Evolutionary conservation across 176 grass and related monocot genomes (phyloP).

Genomic region (Oryza brachyantha): DNA sequence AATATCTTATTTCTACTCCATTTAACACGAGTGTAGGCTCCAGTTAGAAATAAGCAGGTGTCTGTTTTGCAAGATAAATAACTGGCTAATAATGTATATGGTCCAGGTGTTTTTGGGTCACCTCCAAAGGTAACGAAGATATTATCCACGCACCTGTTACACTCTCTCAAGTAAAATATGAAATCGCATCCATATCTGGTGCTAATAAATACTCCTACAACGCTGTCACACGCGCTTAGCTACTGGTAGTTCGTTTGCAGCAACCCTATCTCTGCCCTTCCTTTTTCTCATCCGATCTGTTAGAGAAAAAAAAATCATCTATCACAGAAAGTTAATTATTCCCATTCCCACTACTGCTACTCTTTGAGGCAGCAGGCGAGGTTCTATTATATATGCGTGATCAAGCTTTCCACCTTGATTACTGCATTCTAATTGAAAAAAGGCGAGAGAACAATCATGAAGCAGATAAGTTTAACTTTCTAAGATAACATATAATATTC

Average conservation of each 20-base stretch:
- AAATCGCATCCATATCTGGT: neutral
- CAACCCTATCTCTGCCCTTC: conserved; percentile 3
- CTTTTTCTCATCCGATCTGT: neutral
- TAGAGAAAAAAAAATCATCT: neutral
- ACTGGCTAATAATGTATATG: neutral
- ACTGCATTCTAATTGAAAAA: conserved; percentile 25
- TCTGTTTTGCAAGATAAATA: neutral
- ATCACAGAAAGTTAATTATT: conserved; percentile 27
- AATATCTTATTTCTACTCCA: neutral
- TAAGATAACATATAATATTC: conserved; percentile 31
- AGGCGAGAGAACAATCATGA: conserved; percentile 22
- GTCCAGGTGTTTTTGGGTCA: neutral
- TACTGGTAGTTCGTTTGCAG: conserved; percentile 15
- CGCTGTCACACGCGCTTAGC: conserved; percentile 1
- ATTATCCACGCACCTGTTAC: neutral
- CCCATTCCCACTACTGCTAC: neutral
- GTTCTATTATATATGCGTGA: neutral
- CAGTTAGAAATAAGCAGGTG: neutral
- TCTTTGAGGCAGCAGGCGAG: neutral
- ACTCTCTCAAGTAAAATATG: neutral
- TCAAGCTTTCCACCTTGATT: conserved; percentile 18
- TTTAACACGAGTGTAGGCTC: neutral
- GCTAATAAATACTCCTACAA: neutral
- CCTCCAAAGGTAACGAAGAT: neutral
- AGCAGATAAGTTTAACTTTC: conserved; percentile 32